Evolutionary conservation across 2,329 filamentous ascomycete genomes (phyloP).

Genomic region (Botrytis galanthina): DNA sequence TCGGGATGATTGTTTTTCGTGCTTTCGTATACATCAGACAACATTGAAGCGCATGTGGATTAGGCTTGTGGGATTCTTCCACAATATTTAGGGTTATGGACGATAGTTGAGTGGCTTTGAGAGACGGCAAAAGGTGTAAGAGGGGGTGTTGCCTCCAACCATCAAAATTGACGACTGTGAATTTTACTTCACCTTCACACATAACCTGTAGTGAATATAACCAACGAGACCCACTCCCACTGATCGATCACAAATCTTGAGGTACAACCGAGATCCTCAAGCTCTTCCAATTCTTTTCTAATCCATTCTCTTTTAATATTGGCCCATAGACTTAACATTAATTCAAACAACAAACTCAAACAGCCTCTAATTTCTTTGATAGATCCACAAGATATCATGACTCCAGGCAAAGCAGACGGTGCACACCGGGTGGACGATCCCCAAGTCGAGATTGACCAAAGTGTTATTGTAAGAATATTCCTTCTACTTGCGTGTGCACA

Average conservation of each 20-base stretch:
- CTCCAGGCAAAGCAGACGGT: not conserved
- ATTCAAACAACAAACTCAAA: not conserved
- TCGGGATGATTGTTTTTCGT: constrained; percentile 9
- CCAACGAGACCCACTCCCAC: not conserved
- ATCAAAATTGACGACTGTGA: not conserved
- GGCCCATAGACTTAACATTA: not conserved
- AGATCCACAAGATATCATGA: not conserved
- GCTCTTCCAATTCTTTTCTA: not conserved
- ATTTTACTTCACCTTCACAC: not conserved
- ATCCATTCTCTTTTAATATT: not conserved
- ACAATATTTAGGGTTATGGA: constrained; percentile 1
- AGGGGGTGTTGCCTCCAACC: not conserved
- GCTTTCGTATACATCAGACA: constrained; percentile 8
- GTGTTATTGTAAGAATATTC: not conserved
- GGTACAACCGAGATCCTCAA: not conserved
- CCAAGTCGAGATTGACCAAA: not conserved
- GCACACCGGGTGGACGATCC: not conserved
- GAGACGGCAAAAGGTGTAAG: not conserved
- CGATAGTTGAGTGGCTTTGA: not conserved
- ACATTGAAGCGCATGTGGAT: constrained; percentile 8
- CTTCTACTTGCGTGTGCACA: not conserved
- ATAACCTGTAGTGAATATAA: not conserved
- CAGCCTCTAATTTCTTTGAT: not conserved
- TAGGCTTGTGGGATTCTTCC: not conserved
- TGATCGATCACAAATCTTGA: not conserved